These are phyloP conservation scores for Adenanthera pavonina DNA, from an alignment of 306 rosid species.

Conservation along the genomic window DNA sequence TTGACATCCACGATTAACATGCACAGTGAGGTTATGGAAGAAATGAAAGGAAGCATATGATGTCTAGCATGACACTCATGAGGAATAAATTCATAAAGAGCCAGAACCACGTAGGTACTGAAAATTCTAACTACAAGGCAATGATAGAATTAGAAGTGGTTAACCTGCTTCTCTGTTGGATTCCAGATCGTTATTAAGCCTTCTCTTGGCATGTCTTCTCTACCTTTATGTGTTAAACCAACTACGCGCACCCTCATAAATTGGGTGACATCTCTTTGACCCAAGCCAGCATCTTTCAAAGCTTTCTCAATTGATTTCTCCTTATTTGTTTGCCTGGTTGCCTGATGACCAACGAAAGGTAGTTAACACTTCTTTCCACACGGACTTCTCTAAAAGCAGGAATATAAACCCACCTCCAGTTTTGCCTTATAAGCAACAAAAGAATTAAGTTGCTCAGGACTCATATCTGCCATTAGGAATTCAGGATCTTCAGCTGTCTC, in stretches of 20 bases:
- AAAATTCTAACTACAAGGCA: conserved; percentile 8
- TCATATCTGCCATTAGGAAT: conserved; percentile 92
- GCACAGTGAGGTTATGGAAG: neutral
- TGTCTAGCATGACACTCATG: neutral
- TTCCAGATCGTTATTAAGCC: conserved; percentile 92
- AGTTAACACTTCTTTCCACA: conserved; percentile 43
- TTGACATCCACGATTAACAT: conserved; percentile 6
- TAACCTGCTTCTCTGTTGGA: conserved; percentile 76
- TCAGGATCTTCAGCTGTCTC: conserved; percentile 91
- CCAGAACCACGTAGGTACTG: neutral
- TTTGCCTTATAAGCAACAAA: conserved; percentile 75
- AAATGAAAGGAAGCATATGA: neutral
- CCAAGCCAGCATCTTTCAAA: conserved; percentile 72
- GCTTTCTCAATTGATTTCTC: conserved; percentile 79
- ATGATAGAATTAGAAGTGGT: conserved; percentile 26
- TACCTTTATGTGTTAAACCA: conserved; percentile 63
- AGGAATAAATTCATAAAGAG: neutral
- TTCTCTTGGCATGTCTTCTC: conserved; percentile 58
- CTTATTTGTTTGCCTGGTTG: conserved; percentile 67
- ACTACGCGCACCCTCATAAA: conserved; percentile 81
- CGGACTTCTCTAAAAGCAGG: conserved; percentile 35
- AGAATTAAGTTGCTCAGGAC: conserved; percentile 76
- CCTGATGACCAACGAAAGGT: conserved; percentile 55
- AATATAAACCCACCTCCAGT: conserved; percentile 60
- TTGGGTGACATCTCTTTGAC: conserved; percentile 72